Evolutionary conservation across 352 stramenopile species (phyloP), one percentile per base, ranked within the genome.

Genomic region (Phytopythium chamaehyphon): DNA sequence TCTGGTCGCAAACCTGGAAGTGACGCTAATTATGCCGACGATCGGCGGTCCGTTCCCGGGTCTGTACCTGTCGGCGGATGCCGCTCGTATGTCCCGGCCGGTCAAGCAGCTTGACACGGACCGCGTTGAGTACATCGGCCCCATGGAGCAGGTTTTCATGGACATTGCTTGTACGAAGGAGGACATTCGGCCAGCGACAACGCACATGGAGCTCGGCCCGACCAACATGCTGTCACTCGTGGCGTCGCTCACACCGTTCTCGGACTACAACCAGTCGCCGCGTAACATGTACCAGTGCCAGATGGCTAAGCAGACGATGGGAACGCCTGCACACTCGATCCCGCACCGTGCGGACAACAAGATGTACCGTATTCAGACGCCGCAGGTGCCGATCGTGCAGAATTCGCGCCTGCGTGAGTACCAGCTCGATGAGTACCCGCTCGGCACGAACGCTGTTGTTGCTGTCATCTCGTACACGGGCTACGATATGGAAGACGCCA

Each of bases 241-340:
- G 47, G 97, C 97, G 12, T 99, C 95, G 57, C 69, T 99, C 48
- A 99, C 97, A 28, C 97, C 97, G 11, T 99, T 99, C 71, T 98
- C 88, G 2, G 97, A 99, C 76, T 99, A 99, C 76, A 99, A 99
- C 75, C 98, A 99, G 80, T 98, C 86, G 23, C 98, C 98, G 36
- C 81, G 97, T 69, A 99, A 99, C 76, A 99, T 99, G 97, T 99
- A 98, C 70, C 97, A 99, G 86, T 99, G 97, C 63, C 97, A 99
- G 76, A 99, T 99, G 98, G 98, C 96, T 36, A 99, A 99, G 78
- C 98, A 99, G 71, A 99, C 97, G 3, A 99, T 99, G 97, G 97
- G 97, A 36, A 99, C 97, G 21, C 96, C 97, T 16, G 88, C 86
- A n/a, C 96, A 99, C 68, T 98, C 95, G 49, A 86, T 98, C 50